Percentiles rank a stretch among this genome's conserved stretches.
Evolutionary conservation across 306 rosid species (phyloP).

Genomic region (barrel medic (Medicago truncatula)): DNA sequence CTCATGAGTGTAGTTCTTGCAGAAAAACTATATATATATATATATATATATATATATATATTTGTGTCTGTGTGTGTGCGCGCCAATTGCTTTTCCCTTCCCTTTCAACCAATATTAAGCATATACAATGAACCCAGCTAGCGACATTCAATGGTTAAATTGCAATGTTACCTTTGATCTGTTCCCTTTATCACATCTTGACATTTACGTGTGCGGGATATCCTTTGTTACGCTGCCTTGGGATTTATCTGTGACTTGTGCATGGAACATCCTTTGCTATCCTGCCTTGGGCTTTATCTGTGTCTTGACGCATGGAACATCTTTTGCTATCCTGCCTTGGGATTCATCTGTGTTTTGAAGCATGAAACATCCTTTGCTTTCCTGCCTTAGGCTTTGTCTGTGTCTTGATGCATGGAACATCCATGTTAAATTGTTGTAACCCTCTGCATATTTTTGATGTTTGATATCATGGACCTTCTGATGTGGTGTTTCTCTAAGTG

Average conservation of each 20-base stretch:
- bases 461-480: slow-evolving; percentile 27
- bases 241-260: neutral
- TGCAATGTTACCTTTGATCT: slow-evolving; percentile 22
- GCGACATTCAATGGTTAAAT: slow-evolving; percentile 1
- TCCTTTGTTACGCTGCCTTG: neutral
- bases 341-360: too few species aligned
- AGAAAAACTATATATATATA: slow-evolving; percentile 5
- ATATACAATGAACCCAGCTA: slow-evolving; percentile 11
- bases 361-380: too few species aligned
- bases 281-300: neutral
- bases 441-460: neutral
- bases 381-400: neutral
- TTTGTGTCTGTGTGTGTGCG: too few species aligned
- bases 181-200: slow-evolving; percentile 2
- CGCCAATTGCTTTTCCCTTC: slow-evolving; percentile 7
- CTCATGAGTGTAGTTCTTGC: slow-evolving; percentile 1
- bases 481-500: slow-evolving; percentile 39
- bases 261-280: neutral
- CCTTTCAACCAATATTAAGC: neutral
- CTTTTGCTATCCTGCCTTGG: too few species aligned
- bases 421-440: slow-evolving; percentile 19
- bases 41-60: too few species aligned
- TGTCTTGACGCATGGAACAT: neutral
- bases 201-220: neutral
- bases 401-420: slow-evolving; percentile 2